Conservation (phyloP, 495 filamentous ascomycete species). For the Recurvomyces mirabilis region DNA sequence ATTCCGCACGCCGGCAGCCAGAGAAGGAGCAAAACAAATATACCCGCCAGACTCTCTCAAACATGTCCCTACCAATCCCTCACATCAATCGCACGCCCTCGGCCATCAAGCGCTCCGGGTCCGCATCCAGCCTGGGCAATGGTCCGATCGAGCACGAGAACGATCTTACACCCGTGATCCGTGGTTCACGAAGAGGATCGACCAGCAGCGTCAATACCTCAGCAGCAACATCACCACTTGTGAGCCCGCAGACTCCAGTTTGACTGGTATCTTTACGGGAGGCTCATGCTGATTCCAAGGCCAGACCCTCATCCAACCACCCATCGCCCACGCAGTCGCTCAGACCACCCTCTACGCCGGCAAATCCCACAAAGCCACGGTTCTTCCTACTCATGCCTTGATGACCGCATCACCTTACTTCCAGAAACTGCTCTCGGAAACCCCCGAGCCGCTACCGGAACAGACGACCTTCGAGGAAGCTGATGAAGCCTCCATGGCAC, state of each 20-base stretch:
- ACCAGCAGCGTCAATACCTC: background rate
- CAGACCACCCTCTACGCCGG: constrained; percentile 14
- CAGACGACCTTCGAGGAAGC: constrained; percentile 21
- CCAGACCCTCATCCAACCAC: background rate
- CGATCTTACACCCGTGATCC: constrained; percentile 10
- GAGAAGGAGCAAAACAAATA: too few relatives aligned
- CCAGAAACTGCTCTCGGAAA: constrained; percentile 13
- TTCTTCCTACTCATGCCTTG: constrained; percentile 15
- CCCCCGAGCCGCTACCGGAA: constrained; percentile 6
- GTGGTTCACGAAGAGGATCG: constrained; percentile 8
- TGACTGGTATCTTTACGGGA: background rate
- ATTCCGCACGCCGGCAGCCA: too few relatives aligned
- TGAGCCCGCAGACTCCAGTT: background rate
- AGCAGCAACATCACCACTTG: background rate
- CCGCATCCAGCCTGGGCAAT: constrained; percentile 1
- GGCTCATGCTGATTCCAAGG: background rate
- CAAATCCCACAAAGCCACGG: constrained; percentile 12
- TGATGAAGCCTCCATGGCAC: constrained; percentile 20
- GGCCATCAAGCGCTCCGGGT: constrained; percentile 3
- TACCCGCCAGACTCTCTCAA: too few relatives aligned
- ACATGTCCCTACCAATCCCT: too few relatives aligned
- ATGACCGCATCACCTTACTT: constrained; percentile 20
- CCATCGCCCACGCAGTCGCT: background rate
- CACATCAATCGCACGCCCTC: too few relatives aligned
- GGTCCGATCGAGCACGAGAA: constrained; percentile 6